phyloP scores from a whole-genome alignment of 306 rosid genomes.

The Quercus gilva region DNA sequence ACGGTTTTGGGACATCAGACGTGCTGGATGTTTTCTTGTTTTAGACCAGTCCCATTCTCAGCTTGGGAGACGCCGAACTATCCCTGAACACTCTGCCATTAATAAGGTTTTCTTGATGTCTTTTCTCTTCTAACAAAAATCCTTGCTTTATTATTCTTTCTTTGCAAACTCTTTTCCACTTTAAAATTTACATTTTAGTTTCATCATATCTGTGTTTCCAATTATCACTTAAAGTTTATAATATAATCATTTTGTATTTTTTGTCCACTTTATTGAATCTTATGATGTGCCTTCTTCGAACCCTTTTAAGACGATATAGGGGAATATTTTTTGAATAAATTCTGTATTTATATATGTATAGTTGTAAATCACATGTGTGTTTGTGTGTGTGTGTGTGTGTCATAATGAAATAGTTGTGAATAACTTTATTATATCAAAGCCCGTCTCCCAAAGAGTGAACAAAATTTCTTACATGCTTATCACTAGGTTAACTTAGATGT shows the following conservation, averaged over 20 bases:
- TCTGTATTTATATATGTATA: neutral
- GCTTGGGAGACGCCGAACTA: conserved; percentile 86
- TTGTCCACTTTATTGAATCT: neutral
- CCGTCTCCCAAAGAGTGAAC: neutral
- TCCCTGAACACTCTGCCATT: conserved; percentile 41
- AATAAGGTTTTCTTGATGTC: conserved; percentile 52
- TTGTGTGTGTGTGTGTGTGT: neutral
- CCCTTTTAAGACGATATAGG: neutral
- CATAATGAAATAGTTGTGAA: neutral
- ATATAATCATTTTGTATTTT: neutral
- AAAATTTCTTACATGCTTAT: neutral
- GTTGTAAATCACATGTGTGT: neutral
- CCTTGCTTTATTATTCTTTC: neutral
- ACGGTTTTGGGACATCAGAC: conserved; percentile 96
- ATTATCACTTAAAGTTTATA: neutral
- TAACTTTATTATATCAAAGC: neutral
- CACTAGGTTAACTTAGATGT: neutral
- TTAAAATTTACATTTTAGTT: neutral
- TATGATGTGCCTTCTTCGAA: neutral
- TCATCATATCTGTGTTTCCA: neutral
- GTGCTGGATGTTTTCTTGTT: conserved; percentile 82
- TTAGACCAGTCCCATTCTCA: conserved; percentile 87
- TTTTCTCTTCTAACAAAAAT: conserved; percentile 6
- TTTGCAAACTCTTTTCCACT: neutral
- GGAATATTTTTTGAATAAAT: neutral